Evolutionary conservation across 306 rosid species (phyloP).

Genomic region (Boehmeria nivea): DNA sequence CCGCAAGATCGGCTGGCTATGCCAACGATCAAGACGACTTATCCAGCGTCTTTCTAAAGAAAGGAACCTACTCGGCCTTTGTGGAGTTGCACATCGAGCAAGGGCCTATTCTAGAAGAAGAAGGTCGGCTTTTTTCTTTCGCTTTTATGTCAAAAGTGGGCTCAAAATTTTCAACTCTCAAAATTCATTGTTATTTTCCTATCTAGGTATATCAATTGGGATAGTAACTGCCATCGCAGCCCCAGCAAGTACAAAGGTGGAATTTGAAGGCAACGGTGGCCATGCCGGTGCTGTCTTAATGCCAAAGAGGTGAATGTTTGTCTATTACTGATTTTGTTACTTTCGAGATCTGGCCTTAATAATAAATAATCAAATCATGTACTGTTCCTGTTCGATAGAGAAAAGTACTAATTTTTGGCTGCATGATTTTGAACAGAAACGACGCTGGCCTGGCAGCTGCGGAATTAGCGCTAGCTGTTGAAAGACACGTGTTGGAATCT

Average conservation of each 20-base stretch:
- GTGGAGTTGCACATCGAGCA: conserved; percentile 92
- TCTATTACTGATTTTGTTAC: neutral
- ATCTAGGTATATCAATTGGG: conserved; percentile 71
- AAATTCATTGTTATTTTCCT: neutral
- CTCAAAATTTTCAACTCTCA: no score
- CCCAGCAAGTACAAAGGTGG: conserved; percentile 85
- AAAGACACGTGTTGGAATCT: conserved; percentile 78
- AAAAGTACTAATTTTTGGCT: conserved; percentile 7
- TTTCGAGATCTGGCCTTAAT: neutral
- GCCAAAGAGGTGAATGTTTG: conserved; percentile 64
- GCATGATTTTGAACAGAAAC: conserved; percentile 49
- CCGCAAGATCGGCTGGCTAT: conserved; percentile 80
- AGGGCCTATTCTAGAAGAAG: conserved; percentile 88
- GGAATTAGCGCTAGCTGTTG: conserved; percentile 84
- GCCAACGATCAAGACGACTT: conserved; percentile 49
- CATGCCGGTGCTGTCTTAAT: conserved; percentile 93
- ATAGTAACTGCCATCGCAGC: conserved; percentile 93
- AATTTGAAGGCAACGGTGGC: conserved; percentile 92
- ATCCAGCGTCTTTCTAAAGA: conserved; percentile 59
- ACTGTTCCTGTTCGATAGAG: neutral
- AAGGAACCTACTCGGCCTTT: conserved; percentile 85
- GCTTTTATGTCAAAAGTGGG: no score
- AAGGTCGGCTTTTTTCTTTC: conserved; percentile 40
- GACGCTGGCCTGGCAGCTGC: conserved; percentile 98
- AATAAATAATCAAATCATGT: neutral